These are phyloP conservation scores for Biscogniauxia mediterranea DNA, from an alignment of 2,329 filamentous ascomycete species.

Conservation along the genomic window DNA sequence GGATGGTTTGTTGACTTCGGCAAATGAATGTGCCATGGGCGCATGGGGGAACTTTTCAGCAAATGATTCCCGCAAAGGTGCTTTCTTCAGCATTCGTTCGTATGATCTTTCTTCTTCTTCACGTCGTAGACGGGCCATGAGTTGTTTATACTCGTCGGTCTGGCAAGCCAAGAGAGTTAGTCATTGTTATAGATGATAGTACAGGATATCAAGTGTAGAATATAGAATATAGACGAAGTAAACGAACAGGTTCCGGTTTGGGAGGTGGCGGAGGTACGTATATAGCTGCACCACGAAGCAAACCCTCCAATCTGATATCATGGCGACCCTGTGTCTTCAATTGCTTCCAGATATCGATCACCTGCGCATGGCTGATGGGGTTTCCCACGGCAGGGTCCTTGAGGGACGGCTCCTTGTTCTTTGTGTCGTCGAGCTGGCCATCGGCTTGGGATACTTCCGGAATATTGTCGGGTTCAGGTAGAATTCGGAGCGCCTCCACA, in stretches of 20 bases:
- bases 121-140: constrained; percentile 81
- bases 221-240: not conserved
- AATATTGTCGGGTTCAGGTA: constrained; percentile 26
- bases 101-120: constrained; percentile 83
- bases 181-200: not conserved
- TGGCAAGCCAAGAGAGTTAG: constrained; percentile 36
- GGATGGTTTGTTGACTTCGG: constrained; percentile 50
- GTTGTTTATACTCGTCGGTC: constrained; percentile 77
- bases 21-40: constrained; percentile 53
- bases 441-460: constrained; percentile 12
- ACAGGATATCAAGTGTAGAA: not conserved
- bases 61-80: constrained; percentile 55
- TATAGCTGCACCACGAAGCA: constrained; percentile 69
- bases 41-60: constrained; percentile 55
- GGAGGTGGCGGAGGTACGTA: constrained; percentile 79
- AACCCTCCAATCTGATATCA: constrained; percentile 58
- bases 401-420: constrained; percentile 48
- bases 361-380: constrained; percentile 69
- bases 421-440: constrained; percentile 7
- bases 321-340: constrained; percentile 39
- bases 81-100: constrained; percentile 71
- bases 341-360: constrained; percentile 59
- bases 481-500: constrained; percentile 56
- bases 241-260: constrained; percentile 71
- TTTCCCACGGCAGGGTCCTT: constrained; percentile 54